Base-by-base conservation (phyloP, 176 grass and related monocot genomes). In the Eleusine indica region DNA sequence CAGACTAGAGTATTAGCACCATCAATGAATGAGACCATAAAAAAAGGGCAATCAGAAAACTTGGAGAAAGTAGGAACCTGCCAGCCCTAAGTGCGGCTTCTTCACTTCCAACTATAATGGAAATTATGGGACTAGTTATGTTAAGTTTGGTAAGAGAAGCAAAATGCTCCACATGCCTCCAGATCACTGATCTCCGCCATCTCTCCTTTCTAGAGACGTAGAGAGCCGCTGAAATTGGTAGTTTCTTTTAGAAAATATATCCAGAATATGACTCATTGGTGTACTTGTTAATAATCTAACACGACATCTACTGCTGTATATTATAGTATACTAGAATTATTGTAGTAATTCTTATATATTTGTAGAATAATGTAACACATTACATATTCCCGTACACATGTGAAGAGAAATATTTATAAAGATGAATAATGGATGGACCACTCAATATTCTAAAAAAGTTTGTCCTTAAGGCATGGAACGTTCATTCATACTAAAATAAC, bases 51-150 rank as follows among this genome's bases (percentile, higher is more conserved):
- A 42, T 10, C 9, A 76, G 7, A 18, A 19, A 57, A 57, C 16
- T 4, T 40, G 40, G 77, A 60, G 19, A 68, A 53, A 69, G 40
- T 61, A 79, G 30, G 40, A 80, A 98, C 96, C 96, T 98, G 91
- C 96, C 90, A 66, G 96, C 91, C 46, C 83, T 83, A 35, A 98
- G 89, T 54, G 93, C 93, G 48, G 87, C 92, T 61, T 77, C 37
- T 93, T 98, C 96, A 54, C 79, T 92, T 86, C 93, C 96, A 65
- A 95, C 87, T 54, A 98, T 78, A 73, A 98, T 79, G 39, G 96
- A 98, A 90, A 98, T 98, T 80, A 95, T 95, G 56, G 93, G 96
- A 86, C 93, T 98, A 19, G 77, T 85, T 82, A 98, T 91, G 69
- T 81, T 49, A 5, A 94, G 47, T 18, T 82, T 87, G 17, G 93